Evolutionary conservation across 495 filamentous ascomycete genomes (phyloP).

Genomic region (Tuber magnatum): DNA sequence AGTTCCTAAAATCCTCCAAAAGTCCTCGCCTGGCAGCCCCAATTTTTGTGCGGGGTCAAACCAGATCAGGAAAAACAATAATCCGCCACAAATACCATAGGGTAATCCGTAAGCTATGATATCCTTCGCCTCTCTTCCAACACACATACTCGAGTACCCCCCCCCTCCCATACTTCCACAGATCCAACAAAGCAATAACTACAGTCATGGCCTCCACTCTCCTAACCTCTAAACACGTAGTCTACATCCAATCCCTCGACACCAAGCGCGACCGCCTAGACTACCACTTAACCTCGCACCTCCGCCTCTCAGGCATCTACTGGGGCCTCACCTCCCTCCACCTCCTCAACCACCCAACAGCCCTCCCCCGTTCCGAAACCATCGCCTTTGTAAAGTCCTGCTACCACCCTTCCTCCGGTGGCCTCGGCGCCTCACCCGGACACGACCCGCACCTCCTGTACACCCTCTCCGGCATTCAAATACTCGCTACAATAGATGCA

Average conservation of each 20-base stretch:
- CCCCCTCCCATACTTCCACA: background rate
- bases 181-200: background rate
- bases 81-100: background rate
- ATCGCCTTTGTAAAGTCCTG: slow-evolving; percentile 90
- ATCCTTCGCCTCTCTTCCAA: background rate
- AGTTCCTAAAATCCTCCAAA: no score
- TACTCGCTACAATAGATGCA: slow-evolving; percentile 75
- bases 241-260: slow-evolving; percentile 89
- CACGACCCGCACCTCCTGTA: slow-evolving; percentile 95
- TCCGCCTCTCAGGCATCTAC: slow-evolving; percentile 89
- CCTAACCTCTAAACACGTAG: slow-evolving; percentile 65
- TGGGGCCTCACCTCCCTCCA: slow-evolving; percentile 90
- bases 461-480: slow-evolving; percentile 87
- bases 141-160: no score
- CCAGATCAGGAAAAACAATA: background rate
- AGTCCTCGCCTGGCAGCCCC: background rate
- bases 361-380: slow-evolving; percentile 69
- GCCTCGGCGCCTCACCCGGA: slow-evolving; percentile 86
- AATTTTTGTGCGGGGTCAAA: background rate
- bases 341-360: slow-evolving; percentile 70
- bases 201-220: slow-evolving; percentile 23
- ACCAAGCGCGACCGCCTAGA: slow-evolving; percentile 85
- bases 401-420: slow-evolving; percentile 52
- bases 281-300: slow-evolving; percentile 94
- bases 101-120: background rate